These are phyloP conservation scores for Bipolaris oryzae DNA, from an alignment of 2,329 filamentous ascomycete species.

Conservation along the genomic window DNA sequence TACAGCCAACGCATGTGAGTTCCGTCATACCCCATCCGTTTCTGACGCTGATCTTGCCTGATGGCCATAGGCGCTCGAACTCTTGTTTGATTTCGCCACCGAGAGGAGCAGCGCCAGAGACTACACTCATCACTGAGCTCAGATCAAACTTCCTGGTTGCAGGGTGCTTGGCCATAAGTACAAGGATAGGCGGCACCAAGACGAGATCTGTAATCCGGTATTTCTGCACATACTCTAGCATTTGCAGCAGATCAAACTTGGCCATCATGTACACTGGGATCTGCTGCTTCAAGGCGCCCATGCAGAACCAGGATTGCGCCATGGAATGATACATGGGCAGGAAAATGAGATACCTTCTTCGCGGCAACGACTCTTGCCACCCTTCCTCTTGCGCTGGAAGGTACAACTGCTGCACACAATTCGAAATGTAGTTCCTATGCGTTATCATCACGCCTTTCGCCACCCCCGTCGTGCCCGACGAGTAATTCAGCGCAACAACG, in stretches of 20 bases:
- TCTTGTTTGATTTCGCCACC: slow-evolving; percentile 54
- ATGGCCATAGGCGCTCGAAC: slow-evolving; percentile 63
- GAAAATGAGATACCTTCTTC: slow-evolving; percentile 64
- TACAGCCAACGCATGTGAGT: slow-evolving; percentile 71
- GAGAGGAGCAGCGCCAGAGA: slow-evolving; percentile 71
- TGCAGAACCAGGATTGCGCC: slow-evolving; percentile 71
- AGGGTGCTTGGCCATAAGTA: slow-evolving; percentile 74
- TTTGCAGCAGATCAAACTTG: slow-evolving; percentile 74
- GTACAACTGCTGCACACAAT: slow-evolving; percentile 66
- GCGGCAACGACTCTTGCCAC: slow-evolving; percentile 53
- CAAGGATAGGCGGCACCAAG: slow-evolving; percentile 76
- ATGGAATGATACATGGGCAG: slow-evolving; percentile 65
- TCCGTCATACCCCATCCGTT: slow-evolving; percentile 94
- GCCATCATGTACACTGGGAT: slow-evolving; percentile 79
- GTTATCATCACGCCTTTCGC: slow-evolving; percentile 84
- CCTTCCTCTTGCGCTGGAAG: slow-evolving; percentile 56
- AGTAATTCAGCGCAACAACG: slow-evolving; percentile 78
- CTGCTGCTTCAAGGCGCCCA: slow-evolving; percentile 61
- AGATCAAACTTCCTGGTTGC: slow-evolving; percentile 70
- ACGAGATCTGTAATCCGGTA: slow-evolving; percentile 71
- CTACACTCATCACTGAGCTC: slow-evolving; percentile 65
- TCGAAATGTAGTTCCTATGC: slow-evolving; percentile 78
- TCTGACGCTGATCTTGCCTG: slow-evolving; percentile 58
- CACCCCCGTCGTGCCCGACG: slow-evolving; percentile 77
- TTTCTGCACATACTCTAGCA: slow-evolving; percentile 70